A percentile compares a stretch with the other conserved stretches of the same genome.
These are phyloP conservation scores for Quercus gilva DNA, from an alignment of 306 rosid genomes.

Conservation along the genomic window DNA sequence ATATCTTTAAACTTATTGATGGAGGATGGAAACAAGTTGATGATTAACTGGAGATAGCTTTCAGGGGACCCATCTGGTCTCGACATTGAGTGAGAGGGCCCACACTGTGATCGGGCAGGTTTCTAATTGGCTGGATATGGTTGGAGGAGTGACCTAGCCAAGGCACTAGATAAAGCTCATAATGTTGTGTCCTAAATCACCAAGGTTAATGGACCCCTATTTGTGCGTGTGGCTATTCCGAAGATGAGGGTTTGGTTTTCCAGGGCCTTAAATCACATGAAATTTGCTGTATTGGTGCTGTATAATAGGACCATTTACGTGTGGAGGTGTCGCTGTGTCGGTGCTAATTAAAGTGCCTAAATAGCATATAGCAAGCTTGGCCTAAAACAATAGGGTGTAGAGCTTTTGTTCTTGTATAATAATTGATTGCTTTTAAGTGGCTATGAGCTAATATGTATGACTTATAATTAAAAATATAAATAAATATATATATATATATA, in stretches of 20 bases:
- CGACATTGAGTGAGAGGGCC: conserved; percentile 9
- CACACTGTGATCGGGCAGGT: not conserved
- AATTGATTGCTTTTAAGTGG: not conserved
- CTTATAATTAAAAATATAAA: too few species aligned
- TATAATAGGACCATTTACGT: not conserved
- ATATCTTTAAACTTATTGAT: too few species aligned
- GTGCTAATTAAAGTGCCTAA: not conserved
- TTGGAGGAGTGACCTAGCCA: conserved; percentile 3
- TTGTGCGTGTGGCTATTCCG: conserved; percentile 5
- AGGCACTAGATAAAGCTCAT: conserved; percentile 11
- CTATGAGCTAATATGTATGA: too few species aligned
- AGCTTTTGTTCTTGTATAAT: not conserved
- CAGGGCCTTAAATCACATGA: not conserved
- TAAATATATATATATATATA: too few species aligned
- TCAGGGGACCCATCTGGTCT: conserved; percentile 32
- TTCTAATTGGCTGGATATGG: not conserved
- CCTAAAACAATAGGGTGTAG: not conserved
- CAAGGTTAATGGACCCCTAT: conserved; percentile 21
- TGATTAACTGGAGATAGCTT: conserved; percentile 17
- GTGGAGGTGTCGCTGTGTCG: not conserved
- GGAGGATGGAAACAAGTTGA: not conserved
- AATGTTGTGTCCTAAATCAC: not conserved
- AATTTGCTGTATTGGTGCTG: not conserved
- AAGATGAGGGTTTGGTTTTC: not conserved
- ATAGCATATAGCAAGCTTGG: not conserved